Conservation (phyloP, 129 eudicot species). For the Helianthus tuberosus region DNA sequence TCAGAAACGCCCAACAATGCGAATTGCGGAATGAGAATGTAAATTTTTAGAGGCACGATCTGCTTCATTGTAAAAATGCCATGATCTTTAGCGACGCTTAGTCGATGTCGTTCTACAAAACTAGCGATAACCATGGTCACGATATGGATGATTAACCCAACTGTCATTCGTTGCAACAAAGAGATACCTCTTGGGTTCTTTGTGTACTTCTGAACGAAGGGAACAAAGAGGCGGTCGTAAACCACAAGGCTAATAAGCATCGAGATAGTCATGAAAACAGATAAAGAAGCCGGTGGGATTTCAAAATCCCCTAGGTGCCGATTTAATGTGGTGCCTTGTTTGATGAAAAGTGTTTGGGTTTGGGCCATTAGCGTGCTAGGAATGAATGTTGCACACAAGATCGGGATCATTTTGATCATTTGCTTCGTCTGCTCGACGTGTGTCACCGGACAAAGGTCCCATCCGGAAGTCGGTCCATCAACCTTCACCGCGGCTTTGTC, state of each 20-base stretch:
- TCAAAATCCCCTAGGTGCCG: constrained; percentile 55
- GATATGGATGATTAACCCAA: constrained; percentile 52
- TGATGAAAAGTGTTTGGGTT: constrained; percentile 55
- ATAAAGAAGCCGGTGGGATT: constrained; percentile 68
- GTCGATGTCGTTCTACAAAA: constrained; percentile 47
- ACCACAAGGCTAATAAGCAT: constrained; percentile 52
- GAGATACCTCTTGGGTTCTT: constrained; percentile 70
- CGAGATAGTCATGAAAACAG: constrained; percentile 52
- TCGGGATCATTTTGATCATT: constrained; percentile 66
- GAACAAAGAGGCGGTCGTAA: constrained; percentile 62
- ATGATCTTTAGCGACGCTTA: constrained; percentile 35
- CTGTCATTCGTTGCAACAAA: constrained; percentile 59
- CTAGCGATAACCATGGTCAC: constrained; percentile 45
- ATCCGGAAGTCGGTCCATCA: constrained; percentile 28
- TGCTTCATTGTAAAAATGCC: constrained; percentile 32
- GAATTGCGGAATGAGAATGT: constrained; percentile 65
- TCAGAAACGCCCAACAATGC: constrained; percentile 59
- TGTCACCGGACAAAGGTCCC: constrained; percentile 59
- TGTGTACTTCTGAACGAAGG: constrained; percentile 46
- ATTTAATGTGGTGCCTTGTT: constrained; percentile 60
- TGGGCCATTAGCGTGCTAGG: constrained; percentile 62
- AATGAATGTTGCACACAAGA: constrained; percentile 45
- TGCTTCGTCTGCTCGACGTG: constrained; percentile 75
- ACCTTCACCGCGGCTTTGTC: constrained; percentile 57
- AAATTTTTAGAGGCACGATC: constrained; percentile 57